A percentile compares a stretch with the other conserved stretches of the same genome.
Conservation (phyloP, 2,329 filamentous ascomycete genomes). For the Ascochyta koolunga region DNA sequence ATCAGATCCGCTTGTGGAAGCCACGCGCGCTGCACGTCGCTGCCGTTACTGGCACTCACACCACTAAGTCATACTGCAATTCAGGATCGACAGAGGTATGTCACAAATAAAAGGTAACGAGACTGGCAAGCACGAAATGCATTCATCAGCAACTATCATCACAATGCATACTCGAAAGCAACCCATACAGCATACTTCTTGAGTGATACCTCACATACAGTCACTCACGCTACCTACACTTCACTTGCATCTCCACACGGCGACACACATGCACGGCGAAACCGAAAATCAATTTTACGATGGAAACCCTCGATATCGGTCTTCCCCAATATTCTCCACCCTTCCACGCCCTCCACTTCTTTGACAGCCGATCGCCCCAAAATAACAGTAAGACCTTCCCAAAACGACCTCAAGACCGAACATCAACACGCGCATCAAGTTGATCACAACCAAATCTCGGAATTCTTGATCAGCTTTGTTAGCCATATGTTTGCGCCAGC, state of each 20-base stretch:
- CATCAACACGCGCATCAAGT: slow-evolving; percentile 8
- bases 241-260: slow-evolving; percentile 1
- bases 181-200: not conserved
- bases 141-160: not conserved
- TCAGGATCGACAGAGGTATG: not conserved
- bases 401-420: not conserved
- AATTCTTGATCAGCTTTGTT: slow-evolving; percentile 20
- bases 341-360: slow-evolving; percentile 12
- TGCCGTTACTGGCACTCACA: slow-evolving; percentile 14
- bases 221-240: not conserved
- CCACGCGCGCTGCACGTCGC: not conserved
- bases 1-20: slow-evolving; percentile 6
- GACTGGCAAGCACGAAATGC: not conserved
- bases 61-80: slow-evolving; percentile 1
- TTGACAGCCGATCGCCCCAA: slow-evolving; percentile 3
- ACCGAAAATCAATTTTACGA: slow-evolving; percentile 2
- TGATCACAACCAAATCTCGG: slow-evolving; percentile 17
- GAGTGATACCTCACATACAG: not conserved
- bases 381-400: not conserved
- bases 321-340: slow-evolving; percentile 17
- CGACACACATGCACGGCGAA: slow-evolving; percentile 8
- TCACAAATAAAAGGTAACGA: not conserved
- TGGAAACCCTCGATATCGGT: slow-evolving; percentile 8
- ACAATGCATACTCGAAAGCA: not conserved
- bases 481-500: slow-evolving; percentile 24